Evolutionary conservation across 306 rosid genomes (phyloP).

Genomic region (Sicyos baderoa): DNA sequence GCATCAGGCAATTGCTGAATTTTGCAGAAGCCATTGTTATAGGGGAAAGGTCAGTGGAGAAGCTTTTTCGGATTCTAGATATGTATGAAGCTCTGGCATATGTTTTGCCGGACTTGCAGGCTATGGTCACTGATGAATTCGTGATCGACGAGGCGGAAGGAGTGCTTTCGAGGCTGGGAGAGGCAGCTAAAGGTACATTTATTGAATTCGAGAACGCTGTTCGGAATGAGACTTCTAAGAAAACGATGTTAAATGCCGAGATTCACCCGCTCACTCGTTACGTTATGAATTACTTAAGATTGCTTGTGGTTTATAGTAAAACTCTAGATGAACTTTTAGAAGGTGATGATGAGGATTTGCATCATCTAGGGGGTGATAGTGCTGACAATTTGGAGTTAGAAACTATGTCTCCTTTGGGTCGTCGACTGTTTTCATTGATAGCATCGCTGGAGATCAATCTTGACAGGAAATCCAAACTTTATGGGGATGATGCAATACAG

Average conservation of each 20-base stretch:
- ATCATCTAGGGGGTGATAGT: constrained; percentile 34
- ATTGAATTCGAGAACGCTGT: constrained; percentile 86
- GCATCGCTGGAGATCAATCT: constrained; percentile 65
- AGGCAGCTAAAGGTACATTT: constrained; percentile 76
- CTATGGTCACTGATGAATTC: constrained; percentile 46
- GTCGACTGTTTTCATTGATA: constrained; percentile 46
- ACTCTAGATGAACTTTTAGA: constrained; percentile 61
- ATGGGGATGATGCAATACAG: constrained; percentile 64
- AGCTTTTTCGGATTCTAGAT: constrained; percentile 81
- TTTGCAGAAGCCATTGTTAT: constrained; percentile 80
- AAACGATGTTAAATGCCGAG: constrained; percentile 66
- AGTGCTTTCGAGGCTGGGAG: constrained; percentile 56
- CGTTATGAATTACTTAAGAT: constrained; percentile 79
- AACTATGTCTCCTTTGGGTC: constrained; percentile 54
- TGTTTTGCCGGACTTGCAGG: constrained; percentile 52
- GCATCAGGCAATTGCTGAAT: constrained; percentile 69
- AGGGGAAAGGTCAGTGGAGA: constrained; percentile 73
- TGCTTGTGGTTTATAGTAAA: constrained; percentile 74
- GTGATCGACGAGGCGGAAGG: constrained; percentile 59
- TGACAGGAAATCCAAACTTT: constrained; percentile 62
- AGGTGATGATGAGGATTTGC: constrained; percentile 38
- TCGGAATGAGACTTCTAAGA: constrained; percentile 69
- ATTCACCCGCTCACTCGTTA: constrained; percentile 87
- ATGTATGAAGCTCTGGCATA: constrained; percentile 77
- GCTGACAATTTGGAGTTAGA: constrained; percentile 39